Conservation (phyloP, 148 eudicot genomes). For the Arbutus unedo region DNA sequence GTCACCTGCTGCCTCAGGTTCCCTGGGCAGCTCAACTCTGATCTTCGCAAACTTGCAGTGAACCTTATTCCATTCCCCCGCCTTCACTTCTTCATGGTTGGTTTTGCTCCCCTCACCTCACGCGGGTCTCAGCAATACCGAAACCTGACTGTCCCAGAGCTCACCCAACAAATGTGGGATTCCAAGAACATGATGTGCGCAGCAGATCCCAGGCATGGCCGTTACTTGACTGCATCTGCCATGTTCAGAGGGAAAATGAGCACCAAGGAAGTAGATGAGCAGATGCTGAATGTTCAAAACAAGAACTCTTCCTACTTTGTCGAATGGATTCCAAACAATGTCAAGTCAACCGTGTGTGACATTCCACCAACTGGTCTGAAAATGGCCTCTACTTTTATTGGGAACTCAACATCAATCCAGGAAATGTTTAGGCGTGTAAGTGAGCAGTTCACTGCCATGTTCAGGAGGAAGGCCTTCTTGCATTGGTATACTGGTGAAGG, state of each 20-base stretch:
- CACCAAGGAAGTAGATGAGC: conserved; percentile 86
- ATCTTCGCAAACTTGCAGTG: conserved; percentile 66
- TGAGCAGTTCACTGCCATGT: conserved; percentile 88
- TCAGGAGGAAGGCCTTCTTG: conserved; percentile 87
- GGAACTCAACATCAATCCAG: conserved; percentile 76
- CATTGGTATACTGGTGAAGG: conserved; percentile 90
- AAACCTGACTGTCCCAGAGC: conserved; percentile 60
- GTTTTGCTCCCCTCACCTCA: conserved; percentile 71
- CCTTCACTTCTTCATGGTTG: conserved; percentile 84
- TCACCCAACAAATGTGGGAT: conserved; percentile 87
- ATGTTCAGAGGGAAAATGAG: conserved; percentile 87
- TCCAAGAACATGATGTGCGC: conserved; percentile 94
- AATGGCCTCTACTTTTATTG: conserved; percentile 79
- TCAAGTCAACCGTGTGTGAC: conserved; percentile 74
- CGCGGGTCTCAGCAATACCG: conserved; percentile 72
- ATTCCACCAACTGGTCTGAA: conserved; percentile 72
- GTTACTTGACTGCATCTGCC: conserved; percentile 76
- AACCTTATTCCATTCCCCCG: conserved; percentile 73
- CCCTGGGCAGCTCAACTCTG: conserved; percentile 74
- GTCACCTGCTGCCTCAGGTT: conserved; percentile 62
- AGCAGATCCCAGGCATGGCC: conserved; percentile 80
- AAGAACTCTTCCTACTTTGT: conserved; percentile 85
- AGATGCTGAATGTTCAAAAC: conserved; percentile 80
- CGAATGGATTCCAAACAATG: conserved; percentile 84
- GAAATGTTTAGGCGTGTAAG: conserved; percentile 87